Percentiles rank a stretch among this genome's conserved stretches.
phyloP scores from a whole-genome alignment of 495 filamentous ascomycete genomes.

The Penicillium soppii region DNA sequence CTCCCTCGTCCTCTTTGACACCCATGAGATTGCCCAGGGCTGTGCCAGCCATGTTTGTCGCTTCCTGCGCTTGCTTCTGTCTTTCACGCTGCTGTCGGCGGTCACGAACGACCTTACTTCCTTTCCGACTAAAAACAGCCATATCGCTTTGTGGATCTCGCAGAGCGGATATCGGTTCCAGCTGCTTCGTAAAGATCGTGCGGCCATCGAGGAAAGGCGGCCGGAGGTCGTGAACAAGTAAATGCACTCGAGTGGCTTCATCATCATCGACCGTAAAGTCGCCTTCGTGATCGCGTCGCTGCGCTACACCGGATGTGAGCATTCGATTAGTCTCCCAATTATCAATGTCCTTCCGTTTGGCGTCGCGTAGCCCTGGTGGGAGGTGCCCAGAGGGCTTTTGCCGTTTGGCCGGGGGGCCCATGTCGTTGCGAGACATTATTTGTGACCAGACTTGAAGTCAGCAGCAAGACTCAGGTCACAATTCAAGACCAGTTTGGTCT shows the following conservation, averaged over 20 bases:
- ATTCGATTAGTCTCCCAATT: slow-evolving; percentile 99
- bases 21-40: slow-evolving; percentile 93
- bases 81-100: slow-evolving; percentile 88
- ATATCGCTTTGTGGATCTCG: slow-evolving; percentile 96
- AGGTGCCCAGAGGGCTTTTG: slow-evolving; percentile 41
- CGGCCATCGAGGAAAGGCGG: slow-evolving; percentile 95
- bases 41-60: slow-evolving; percentile 90
- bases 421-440: slow-evolving; percentile 40
- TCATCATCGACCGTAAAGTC: slow-evolving; percentile 91
- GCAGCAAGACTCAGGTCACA: neutral
- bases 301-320: slow-evolving; percentile 94
- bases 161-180: slow-evolving; percentile 92
- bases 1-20: slow-evolving; percentile 89
- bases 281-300: slow-evolving; percentile 73
- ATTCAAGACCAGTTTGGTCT: neutral
- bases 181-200: slow-evolving; percentile 94
- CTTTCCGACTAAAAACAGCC: slow-evolving; percentile 97
- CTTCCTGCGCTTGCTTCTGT: slow-evolving; percentile 92
- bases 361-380: slow-evolving; percentile 41
- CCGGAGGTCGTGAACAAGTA: slow-evolving; percentile 90
- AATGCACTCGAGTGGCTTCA: slow-evolving; percentile 84
- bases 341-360: slow-evolving; percentile 89
- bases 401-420: slow-evolving; percentile 43
- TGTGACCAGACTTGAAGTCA: neutral
- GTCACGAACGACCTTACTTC: slow-evolving; percentile 90